phyloP scores from a whole-genome alignment of 2,329 filamentous ascomycete species.

The Claviceps paspali region DNA sequence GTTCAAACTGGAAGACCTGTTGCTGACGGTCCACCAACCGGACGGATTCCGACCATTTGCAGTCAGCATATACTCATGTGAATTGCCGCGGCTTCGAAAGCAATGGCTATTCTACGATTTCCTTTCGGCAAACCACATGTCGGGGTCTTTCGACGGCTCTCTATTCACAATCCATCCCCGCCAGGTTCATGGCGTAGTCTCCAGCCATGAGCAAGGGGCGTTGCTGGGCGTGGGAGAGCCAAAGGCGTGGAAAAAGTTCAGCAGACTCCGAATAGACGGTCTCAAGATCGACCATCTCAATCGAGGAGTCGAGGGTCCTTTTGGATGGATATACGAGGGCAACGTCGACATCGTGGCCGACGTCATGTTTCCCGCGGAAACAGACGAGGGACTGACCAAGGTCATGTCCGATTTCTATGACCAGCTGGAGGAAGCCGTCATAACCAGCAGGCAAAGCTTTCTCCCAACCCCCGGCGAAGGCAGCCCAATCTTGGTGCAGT shows the following conservation, averaged over 20 bases:
- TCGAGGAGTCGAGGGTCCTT: slow-evolving; percentile 78
- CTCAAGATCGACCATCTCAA: slow-evolving; percentile 94
- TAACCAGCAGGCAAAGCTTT: slow-evolving; percentile 53
- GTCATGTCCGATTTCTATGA: slow-evolving; percentile 97
- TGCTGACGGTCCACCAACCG: slow-evolving; percentile 86
- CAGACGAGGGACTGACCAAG: slow-evolving; percentile 77
- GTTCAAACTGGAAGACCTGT: slow-evolving; percentile 88
- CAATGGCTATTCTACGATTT: slow-evolving; percentile 99
- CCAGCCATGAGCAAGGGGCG: slow-evolving; percentile 38
- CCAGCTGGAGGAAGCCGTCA: slow-evolving; percentile 83
- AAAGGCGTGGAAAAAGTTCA: slow-evolving; percentile 89
- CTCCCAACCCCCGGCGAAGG: slow-evolving; percentile 31
- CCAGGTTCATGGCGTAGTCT: slow-evolving; percentile 68
- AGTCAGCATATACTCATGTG: slow-evolving; percentile 89
- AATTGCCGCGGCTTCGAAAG: slow-evolving; percentile 81
- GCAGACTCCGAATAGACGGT: slow-evolving; percentile 77
- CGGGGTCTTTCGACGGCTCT: slow-evolving; percentile 86
- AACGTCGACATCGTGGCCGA: slow-evolving; percentile 95
- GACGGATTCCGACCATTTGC: slow-evolving; percentile 85
- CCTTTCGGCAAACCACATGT: slow-evolving; percentile 87
- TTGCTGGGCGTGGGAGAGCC: slow-evolving; percentile 44
- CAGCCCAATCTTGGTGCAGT: slow-evolving; percentile 14
- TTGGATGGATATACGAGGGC: slow-evolving; percentile 95
- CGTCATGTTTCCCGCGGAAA: slow-evolving; percentile 82
- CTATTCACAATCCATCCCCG: slow-evolving; percentile 93